Conservation (phyloP, 2,329 filamentous ascomycete species). For the Bertia moriformis region DNA sequence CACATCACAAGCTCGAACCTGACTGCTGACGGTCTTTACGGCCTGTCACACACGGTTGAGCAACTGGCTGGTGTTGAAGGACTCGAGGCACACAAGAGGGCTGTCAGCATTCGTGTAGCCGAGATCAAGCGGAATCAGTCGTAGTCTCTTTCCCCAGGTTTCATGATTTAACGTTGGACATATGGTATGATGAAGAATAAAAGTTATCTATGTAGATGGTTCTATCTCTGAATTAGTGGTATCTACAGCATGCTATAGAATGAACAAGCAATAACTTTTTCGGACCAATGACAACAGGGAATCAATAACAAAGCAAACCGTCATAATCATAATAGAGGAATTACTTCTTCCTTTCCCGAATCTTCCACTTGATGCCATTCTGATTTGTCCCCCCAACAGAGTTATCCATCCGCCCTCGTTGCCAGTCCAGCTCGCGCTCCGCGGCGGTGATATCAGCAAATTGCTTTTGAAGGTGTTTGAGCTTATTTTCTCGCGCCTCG, state of each 20-base stretch:
- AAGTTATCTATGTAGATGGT: neutral
- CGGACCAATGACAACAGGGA: no score
- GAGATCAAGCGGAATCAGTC: constrained; percentile 36
- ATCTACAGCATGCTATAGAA: no score
- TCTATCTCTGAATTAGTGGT: no score
- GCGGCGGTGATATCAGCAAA: constrained; percentile 37
- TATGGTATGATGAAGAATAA: neutral
- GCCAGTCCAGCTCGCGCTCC: constrained; percentile 38
- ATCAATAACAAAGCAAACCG: no score
- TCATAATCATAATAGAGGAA: constrained; percentile 1
- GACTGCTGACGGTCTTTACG: constrained; percentile 68
- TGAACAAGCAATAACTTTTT: no score
- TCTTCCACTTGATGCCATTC: constrained; percentile 48
- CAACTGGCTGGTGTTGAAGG: constrained; percentile 87
- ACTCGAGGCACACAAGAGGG: constrained; percentile 79
- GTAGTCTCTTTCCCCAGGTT: neutral
- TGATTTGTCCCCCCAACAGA: constrained; percentile 47
- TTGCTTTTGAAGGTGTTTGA: constrained; percentile 35
- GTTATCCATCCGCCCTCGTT: constrained; percentile 46
- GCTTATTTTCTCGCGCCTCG: constrained; percentile 28
- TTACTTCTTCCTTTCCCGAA: constrained; percentile 43
- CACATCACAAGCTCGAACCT: constrained; percentile 93
- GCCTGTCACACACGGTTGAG: constrained; percentile 84
- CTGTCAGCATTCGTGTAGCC: constrained; percentile 71
- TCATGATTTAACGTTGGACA: constrained; percentile 1